phyloP scores from a whole-genome alignment of 1,284 basidiomycete species.

The Ustilago crameri region DNA sequence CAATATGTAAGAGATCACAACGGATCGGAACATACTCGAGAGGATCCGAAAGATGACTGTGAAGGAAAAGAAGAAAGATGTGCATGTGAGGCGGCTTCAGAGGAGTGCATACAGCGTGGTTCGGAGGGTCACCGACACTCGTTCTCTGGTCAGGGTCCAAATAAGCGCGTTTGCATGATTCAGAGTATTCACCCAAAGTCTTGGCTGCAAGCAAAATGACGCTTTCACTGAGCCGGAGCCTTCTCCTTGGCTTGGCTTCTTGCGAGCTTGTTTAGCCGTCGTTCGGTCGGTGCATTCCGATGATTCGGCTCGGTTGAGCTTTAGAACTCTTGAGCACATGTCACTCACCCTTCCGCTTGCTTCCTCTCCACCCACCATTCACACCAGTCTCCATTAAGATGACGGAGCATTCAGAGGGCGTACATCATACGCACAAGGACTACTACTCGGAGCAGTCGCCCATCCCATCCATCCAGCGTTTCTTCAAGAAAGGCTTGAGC shows the following conservation, averaged over 20 bases:
- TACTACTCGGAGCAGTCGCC: slow-evolving; percentile 40
- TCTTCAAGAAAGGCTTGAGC: slow-evolving; percentile 39
- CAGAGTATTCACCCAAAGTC: not conserved
- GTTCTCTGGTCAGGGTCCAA: not conserved
- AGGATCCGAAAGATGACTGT: too few species aligned
- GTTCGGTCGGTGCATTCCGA: not conserved
- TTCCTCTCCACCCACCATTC: too few species aligned
- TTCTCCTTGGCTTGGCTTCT: too few species aligned
- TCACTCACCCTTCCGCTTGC: too few species aligned
- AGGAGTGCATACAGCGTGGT: too few species aligned
- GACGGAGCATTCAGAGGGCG: slow-evolving; percentile 6
- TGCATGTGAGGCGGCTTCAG: too few species aligned
- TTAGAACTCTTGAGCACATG: not conserved
- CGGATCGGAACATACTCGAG: too few species aligned
- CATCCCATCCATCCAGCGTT: slow-evolving; percentile 50
- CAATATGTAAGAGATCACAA: too few species aligned
- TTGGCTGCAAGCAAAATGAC: not conserved
- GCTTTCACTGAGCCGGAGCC: not conserved
- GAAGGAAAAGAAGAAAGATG: too few species aligned
- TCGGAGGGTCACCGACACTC: too few species aligned
- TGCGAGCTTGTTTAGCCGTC: too few species aligned
- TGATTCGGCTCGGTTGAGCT: not conserved
- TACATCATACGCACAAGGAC: slow-evolving; percentile 36
- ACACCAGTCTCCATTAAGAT: too few species aligned
- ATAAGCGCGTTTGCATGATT: not conserved